These are phyloP conservation scores for Henckelia pumila DNA, from an alignment of 257 asterid species.

Conservation along the genomic window DNA sequence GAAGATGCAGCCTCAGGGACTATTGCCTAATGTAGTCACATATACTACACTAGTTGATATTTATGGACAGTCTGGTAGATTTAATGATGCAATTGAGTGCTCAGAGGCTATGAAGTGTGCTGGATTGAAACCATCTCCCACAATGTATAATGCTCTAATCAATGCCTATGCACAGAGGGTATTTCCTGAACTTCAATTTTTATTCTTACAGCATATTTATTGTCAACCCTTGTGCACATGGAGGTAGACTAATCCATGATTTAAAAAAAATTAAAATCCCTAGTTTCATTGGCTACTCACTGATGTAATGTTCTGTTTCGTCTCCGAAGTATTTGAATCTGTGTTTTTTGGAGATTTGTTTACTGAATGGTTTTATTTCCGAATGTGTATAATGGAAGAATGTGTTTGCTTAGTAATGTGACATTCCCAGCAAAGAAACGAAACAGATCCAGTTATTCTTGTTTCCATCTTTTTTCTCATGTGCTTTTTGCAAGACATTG, in stretches of 20 bases:
- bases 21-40: conserved; percentile 82
- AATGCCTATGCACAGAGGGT: conserved; percentile 97
- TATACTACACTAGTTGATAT: conserved; percentile 88
- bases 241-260: not conserved
- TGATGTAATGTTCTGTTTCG: not conserved
- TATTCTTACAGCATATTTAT: not conserved
- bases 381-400: no score
- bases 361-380: no score
- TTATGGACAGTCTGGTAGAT: conserved; percentile 85
- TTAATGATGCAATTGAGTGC: conserved; percentile 86
- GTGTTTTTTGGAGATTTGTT: not conserved
- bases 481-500: not conserved
- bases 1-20: conserved; percentile 73
- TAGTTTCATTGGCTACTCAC: not conserved
- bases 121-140: conserved; percentile 81
- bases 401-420: no score
- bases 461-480: not conserved
- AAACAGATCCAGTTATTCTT: not conserved
- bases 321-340: not conserved
- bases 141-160: conserved; percentile 94
- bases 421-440: no score
- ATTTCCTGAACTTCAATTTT: conserved; percentile 24
- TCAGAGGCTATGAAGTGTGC: conserved; percentile 88
- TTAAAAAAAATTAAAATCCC: no score
- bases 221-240: not conserved